Base-by-base conservation (phyloP, 78 protist species). In the slime mould (Dictyostelium discoideum) region DNA sequence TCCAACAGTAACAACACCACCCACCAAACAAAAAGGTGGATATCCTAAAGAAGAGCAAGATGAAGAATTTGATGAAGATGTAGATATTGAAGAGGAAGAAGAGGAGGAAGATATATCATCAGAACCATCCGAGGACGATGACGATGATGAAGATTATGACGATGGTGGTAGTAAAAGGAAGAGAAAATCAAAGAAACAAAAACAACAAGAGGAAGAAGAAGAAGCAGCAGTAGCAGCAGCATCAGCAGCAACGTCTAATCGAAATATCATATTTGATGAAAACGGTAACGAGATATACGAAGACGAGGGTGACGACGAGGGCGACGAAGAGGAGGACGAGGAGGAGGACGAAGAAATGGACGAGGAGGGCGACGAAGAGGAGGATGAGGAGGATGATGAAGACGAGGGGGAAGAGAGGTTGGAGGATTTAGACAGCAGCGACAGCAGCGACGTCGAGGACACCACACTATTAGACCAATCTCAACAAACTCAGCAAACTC, bases 21-120 rank as follows among this genome's bases (percentile, higher is more conserved):
- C 44, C 37, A 1, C 37, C 37, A 32, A 46, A 26, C 39, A 3
- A 24, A 50, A 8, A 26, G 20, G 50, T 14, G 50, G 44, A 10
- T 57, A 32, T 16, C 39, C 63, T 20, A 26, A 29, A 48, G 83
- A 77, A 32, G 57, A 77, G 32, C 40, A 78, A 8, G 29, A 74
- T 48, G 92, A 77, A 13, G 76, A 29, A 18, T 78, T 77, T 37
- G 78, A 29, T 18, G 84, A 73, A 85, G 72, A 22, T 8, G 73
- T 39, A 29, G 24, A 40, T 7, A 40, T 11, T 0, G 92, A 40
- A 11, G 44, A 57, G 1, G 81, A 85, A 10, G 60, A 46, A n/a
- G 85, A 73, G 18, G 92, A 85, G n/a, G 67, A 69, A 18, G 81
- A 85, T 29, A 20, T 20, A 60, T 60, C 69, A 60, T 54, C 65